Conservation (phyloP, 108 stramenopile species). For the Parmales sp. region DNA sequence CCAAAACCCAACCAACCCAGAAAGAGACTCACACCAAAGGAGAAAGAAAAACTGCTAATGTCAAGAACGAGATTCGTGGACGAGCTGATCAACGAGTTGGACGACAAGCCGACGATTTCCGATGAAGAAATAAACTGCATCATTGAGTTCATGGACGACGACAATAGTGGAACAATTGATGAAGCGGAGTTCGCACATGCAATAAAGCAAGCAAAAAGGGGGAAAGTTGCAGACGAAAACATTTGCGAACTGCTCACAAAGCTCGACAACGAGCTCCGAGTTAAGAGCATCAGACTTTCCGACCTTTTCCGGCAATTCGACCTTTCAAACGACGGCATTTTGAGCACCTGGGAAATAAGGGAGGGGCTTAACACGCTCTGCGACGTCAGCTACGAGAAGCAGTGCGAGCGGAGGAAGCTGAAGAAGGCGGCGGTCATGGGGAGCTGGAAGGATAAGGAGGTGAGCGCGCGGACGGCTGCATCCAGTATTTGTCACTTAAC, state of each 20-base stretch:
- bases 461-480: too few species aligned
- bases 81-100: background rate
- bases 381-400: constrained; percentile 8
- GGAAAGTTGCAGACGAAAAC: background rate
- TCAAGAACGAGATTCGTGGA: background rate
- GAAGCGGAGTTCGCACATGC: background rate
- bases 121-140: background rate
- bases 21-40: background rate
- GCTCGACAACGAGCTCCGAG: constrained; percentile 2
- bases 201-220: background rate
- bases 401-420: background rate
- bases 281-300: background rate
- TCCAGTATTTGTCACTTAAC: too few species aligned
- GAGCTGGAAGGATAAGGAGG: constrained; percentile 3
- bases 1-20: too few species aligned
- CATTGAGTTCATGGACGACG: constrained; percentile 1
- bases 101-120: background rate
- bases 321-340: background rate
- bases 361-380: background rate
- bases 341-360: background rate
- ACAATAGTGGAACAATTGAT: background rate
- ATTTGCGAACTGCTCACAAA: background rate
- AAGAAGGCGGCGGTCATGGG: background rate
- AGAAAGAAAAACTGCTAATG: background rate
- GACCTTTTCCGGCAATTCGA: constrained; percentile 2